Conservation (phyloP, 805 yeast genomes). For the Sugiyamaella boreocaroliniensis region DNA sequence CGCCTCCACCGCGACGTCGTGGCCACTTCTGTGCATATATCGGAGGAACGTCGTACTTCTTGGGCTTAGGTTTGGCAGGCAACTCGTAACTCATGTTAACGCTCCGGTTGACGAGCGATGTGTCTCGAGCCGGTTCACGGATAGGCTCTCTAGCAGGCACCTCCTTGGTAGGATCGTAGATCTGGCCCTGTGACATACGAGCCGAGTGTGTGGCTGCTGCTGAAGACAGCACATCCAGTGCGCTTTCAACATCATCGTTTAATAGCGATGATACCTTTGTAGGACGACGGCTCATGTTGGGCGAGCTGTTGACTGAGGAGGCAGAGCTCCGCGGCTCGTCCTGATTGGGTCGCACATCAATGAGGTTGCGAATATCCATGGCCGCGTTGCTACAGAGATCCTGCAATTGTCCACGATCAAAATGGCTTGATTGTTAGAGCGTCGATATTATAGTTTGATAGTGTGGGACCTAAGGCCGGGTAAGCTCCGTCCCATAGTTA, state of each 20-base stretch:
- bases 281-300: constrained; percentile 11
- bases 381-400: background rate
- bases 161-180: background rate
- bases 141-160: background rate
- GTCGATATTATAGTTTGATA: too few species aligned
- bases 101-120: background rate
- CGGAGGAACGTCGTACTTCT: constrained; percentile 58
- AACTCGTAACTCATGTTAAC: background rate
- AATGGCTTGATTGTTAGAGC: too few species aligned
- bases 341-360: constrained; percentile 1
- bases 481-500: too few species aligned
- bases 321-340: constrained; percentile 4
- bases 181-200: background rate
- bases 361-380: constrained; percentile 10
- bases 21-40: constrained; percentile 79
- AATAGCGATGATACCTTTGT: constrained; percentile 21
- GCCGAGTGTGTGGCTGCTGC: constrained; percentile 1
- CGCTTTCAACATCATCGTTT: constrained; percentile 16
- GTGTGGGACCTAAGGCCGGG: too few species aligned
- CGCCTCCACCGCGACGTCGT: constrained; percentile 28
- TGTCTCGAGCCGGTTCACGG: background rate
- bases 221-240: constrained; percentile 6
- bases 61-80: constrained; percentile 42
- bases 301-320: constrained; percentile 6
- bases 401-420: too few species aligned